Conservation (phyloP, 73 alveolate genomes). For the Tetrahymena thermophila region DNA sequence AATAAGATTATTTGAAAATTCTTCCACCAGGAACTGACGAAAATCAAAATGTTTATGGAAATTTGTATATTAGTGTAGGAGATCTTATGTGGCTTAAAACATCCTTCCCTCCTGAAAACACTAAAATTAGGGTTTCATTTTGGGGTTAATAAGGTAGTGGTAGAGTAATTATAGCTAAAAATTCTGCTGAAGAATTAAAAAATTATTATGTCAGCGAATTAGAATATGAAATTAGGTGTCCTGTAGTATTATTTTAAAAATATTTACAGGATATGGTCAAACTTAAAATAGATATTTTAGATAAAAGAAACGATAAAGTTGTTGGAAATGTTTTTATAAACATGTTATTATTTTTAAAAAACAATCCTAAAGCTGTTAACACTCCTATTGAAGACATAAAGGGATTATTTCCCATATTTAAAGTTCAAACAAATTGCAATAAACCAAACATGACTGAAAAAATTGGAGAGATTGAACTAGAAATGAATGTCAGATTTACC, state of each 20-base stretch:
- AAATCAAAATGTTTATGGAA: not conserved
- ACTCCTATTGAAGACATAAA: not conserved
- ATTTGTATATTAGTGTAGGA: not conserved
- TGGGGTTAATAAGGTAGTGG: not conserved
- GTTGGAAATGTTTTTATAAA: not conserved
- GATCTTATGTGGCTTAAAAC: not conserved
- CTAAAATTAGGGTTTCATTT: not conserved
- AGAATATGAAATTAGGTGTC: not conserved
- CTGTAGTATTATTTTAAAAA: not conserved
- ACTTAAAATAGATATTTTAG: not conserved
- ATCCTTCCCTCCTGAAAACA: not conserved
- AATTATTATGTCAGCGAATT: not conserved
- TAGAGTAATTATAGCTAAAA: not conserved
- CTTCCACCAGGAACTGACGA: not conserved
- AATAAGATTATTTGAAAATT: not conserved
- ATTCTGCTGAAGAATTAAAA: not conserved
- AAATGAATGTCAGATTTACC: not conserved
- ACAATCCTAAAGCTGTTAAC: not conserved
- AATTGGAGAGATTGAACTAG: not conserved
- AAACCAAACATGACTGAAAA: not conserved
- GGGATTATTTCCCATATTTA: not conserved
- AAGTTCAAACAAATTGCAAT: not conserved
- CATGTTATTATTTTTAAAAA: not conserved
- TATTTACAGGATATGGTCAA: not conserved
- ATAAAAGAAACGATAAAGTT: not conserved